A percentile compares a stretch with the other conserved stretches of the same genome.
Conservation (phyloP, 768 basidiomycete genomes). For the Lactarius pseudohatsudake region DNA sequence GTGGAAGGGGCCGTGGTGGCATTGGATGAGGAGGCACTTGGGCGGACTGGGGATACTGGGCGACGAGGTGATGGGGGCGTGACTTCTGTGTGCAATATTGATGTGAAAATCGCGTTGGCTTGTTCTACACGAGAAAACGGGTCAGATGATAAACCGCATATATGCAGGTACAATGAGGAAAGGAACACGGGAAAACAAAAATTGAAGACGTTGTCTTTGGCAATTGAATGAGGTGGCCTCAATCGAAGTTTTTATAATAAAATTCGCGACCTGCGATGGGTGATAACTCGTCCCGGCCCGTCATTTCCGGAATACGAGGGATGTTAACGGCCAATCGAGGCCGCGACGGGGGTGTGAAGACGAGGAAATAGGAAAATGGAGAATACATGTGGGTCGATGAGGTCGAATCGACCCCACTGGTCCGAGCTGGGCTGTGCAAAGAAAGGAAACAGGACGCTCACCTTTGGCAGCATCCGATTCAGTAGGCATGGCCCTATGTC, state of each 20-base stretch:
- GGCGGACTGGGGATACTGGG: conserved; percentile 54
- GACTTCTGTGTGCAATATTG: conserved; percentile 75
- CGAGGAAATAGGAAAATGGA: background rate
- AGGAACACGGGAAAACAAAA: background rate
- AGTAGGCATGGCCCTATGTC: conserved; percentile 43
- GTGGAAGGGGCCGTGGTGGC: conserved; percentile 41
- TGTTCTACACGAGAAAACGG: conserved; percentile 51
- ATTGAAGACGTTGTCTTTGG: background rate
- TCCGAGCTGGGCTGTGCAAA: background rate
- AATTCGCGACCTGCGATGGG: background rate
- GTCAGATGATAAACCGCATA: conserved; percentile 28
- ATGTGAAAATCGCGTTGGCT: conserved; percentile 79
- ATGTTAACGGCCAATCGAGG: background rate
- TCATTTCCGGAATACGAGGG: conserved; percentile 4
- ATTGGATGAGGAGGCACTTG: conserved; percentile 32
- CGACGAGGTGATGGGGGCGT: conserved; percentile 66
- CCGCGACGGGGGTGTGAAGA: background rate
- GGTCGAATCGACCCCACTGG: background rate
- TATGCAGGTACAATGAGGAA: conserved; percentile 18
- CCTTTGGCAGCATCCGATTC: conserved; percentile 49
- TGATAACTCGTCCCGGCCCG: background rate
- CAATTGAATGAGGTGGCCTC: background rate
- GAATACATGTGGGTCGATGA: background rate
- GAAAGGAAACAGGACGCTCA: conserved; percentile 21
- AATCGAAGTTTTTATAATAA: conserved; percentile 1